A percentile compares a stretch with the other conserved stretches of the same genome.
Evolutionary conservation across 2,329 filamentous ascomycete genomes (phyloP).

Genomic region (Corynespora cassiicola): DNA sequence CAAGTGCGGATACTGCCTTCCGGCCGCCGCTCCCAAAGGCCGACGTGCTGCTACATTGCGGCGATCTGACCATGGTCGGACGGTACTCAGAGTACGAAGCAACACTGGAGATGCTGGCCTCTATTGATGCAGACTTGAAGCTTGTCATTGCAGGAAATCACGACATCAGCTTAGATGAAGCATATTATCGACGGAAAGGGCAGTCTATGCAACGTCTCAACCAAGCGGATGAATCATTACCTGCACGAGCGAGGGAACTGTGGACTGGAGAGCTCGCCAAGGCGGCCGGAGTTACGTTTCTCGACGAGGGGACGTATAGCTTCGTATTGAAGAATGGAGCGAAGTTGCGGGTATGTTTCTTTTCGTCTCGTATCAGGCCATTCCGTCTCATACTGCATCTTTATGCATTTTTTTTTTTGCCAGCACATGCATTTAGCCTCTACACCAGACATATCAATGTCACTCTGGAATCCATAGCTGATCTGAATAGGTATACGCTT

Average conservation of each 20-base stretch:
- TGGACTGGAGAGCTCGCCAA: slow-evolving; percentile 55
- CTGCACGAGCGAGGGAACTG: slow-evolving; percentile 48
- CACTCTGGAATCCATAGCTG: background rate
- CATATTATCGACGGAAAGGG: slow-evolving; percentile 50
- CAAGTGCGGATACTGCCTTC: slow-evolving; percentile 22
- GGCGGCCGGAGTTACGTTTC: slow-evolving; percentile 57
- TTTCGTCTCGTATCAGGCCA: no score
- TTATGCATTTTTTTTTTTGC: no score
- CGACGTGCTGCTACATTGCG: slow-evolving; percentile 64
- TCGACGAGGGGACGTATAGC: slow-evolving; percentile 60
- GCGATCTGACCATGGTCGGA: slow-evolving; percentile 64
- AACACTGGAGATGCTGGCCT: slow-evolving; percentile 55
- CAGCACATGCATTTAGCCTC: no score
- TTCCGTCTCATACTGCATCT: no score
- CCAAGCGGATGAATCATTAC: slow-evolving; percentile 23
- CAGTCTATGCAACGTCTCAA: slow-evolving; percentile 30
- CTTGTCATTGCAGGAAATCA: slow-evolving; percentile 70
- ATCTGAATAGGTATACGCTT: slow-evolving; percentile 56
- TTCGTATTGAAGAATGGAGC: slow-evolving; percentile 59
- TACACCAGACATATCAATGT: no score
- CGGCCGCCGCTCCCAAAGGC: slow-evolving; percentile 54
- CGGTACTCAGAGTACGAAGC: slow-evolving; percentile 54
- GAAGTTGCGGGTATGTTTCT: slow-evolving; percentile 48
- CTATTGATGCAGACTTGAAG: slow-evolving; percentile 62
- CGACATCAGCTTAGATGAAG: slow-evolving; percentile 63